These are phyloP conservation scores for Neoboletus subvelutipes DNA, from an alignment of 768 basidiomycete species.

Conservation along the genomic window DNA sequence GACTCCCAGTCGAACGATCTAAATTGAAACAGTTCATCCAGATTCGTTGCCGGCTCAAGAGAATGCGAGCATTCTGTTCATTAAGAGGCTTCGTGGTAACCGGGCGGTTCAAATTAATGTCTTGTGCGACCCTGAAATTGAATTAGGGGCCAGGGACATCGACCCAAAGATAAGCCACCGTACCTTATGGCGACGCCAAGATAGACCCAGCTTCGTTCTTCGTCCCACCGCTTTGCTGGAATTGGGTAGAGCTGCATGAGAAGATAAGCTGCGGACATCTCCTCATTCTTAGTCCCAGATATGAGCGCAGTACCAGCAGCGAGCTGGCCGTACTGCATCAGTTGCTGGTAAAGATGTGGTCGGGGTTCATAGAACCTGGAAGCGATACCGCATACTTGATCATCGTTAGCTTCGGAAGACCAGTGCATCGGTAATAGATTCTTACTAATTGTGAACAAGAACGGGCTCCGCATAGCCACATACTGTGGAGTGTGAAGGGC, in stretches of 20 bases:
- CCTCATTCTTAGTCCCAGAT: conserved; percentile 76
- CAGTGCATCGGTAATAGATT: conserved; percentile 19
- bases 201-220: conserved; percentile 88
- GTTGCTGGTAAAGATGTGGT: conserved; percentile 63
- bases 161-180: conserved; percentile 13
- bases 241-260: conserved; percentile 74
- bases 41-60: conserved; percentile 84
- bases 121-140: conserved; percentile 72
- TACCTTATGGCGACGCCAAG: conserved; percentile 87
- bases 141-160: conserved; percentile 5
- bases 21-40: conserved; percentile 93
- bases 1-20: conserved; percentile 83
- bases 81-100: conserved; percentile 70
- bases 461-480: conserved; percentile 82
- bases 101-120: conserved; percentile 84
- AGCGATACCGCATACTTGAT: conserved; percentile 79
- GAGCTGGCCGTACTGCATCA: conserved; percentile 74
- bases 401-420: conserved; percentile 6
- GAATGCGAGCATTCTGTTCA: conserved; percentile 79
- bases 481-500: conserved; percentile 80
- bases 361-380: conserved; percentile 77
- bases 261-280: conserved; percentile 83
- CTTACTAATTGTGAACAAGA: conserved; percentile 89
- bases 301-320: conserved; percentile 78
- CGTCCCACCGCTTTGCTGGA: conserved; percentile 79